Conservation (phyloP, 306 rosid genomes). For the Begonia loranthoides region DNA sequence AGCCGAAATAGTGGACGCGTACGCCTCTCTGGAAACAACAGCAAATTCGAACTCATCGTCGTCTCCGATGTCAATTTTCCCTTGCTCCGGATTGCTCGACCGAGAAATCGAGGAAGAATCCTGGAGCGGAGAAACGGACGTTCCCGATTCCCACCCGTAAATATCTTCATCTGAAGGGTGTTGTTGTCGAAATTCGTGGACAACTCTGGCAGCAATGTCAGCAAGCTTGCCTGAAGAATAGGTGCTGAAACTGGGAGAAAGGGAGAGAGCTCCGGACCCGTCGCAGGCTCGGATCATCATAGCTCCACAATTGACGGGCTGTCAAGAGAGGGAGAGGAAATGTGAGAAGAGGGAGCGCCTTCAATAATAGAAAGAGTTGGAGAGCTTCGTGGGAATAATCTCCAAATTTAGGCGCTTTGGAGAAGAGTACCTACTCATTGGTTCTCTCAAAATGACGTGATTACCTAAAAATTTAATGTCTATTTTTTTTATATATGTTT, state of each 20-base stretch:
- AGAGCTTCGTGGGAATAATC: too few relatives aligned
- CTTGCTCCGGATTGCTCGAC: neutral
- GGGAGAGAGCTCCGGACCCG: slow-evolving; percentile 16
- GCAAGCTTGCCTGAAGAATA: slow-evolving; percentile 43
- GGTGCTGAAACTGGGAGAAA: slow-evolving; percentile 62
- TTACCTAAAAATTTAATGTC: too few relatives aligned
- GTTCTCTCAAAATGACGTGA: too few relatives aligned
- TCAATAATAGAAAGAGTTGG: too few relatives aligned
- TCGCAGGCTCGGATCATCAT: slow-evolving; percentile 21
- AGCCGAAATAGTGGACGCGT: slow-evolving; percentile 47
- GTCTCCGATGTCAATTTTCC: neutral
- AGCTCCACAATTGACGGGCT: neutral
- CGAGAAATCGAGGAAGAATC: neutral
- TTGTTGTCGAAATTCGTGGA: slow-evolving; percentile 29
- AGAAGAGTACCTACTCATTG: too few relatives aligned
- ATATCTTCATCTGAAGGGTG: slow-evolving; percentile 15
- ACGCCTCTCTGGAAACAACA: slow-evolving; percentile 16
- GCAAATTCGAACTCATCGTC: slow-evolving; percentile 55
- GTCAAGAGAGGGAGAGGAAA: too few relatives aligned
- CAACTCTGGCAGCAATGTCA: slow-evolving; percentile 62
- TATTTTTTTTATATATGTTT: too few relatives aligned
- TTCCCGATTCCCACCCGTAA: slow-evolving; percentile 6
- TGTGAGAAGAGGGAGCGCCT: too few relatives aligned
- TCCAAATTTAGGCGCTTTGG: too few relatives aligned
- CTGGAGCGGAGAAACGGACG: slow-evolving; percentile 1